Percentiles rank a stretch among this genome's conserved stretches.
phyloP scores from a whole-genome alignment of 176 grass and related monocot genomes.

The Zoysia pacifica region DNA sequence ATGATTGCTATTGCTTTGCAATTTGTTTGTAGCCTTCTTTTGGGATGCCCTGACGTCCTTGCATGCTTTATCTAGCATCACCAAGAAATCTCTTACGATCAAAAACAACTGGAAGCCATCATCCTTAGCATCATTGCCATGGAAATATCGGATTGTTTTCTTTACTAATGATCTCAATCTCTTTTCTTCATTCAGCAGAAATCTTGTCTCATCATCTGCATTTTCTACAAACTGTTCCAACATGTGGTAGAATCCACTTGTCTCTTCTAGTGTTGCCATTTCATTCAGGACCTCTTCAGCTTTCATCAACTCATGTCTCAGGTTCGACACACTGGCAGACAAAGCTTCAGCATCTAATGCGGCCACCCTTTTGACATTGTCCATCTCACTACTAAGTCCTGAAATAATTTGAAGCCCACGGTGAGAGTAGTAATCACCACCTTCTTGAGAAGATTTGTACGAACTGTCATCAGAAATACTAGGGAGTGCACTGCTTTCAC shows the following conservation, averaged over 20 bases:
- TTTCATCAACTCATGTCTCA: conserved; percentile 55
- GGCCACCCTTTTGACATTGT: conserved; percentile 74
- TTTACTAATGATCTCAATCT: conserved; percentile 69
- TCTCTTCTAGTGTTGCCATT: conserved; percentile 51
- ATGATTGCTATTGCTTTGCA: conserved; percentile 6
- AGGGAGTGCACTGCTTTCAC: conserved; percentile 35
- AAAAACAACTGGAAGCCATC: conserved; percentile 75
- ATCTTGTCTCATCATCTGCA: conserved; percentile 55
- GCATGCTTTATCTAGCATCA: conserved; percentile 87
- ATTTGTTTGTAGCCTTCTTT: conserved; percentile 37
- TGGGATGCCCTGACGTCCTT: conserved; percentile 69
- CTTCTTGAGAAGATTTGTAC: conserved; percentile 40
- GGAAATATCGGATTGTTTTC: conserved; percentile 78
- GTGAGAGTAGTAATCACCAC: conserved; percentile 38
- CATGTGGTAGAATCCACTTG: conserved; percentile 52
- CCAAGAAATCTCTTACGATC: conserved; percentile 75
- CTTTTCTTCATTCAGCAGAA: conserved; percentile 70
- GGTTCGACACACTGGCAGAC: conserved; percentile 43
- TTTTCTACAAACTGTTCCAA: conserved; percentile 57
- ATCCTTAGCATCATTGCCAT: conserved; percentile 73
- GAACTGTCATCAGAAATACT: conserved; percentile 31
- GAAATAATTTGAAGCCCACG: conserved; percentile 78
- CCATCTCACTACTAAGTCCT: conserved; percentile 58
- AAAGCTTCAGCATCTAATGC: conserved; percentile 64
- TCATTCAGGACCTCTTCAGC: conserved; percentile 57